Evolutionary conservation across 208 protist species (phyloP), one percentile per base, ranked within the genome.

Genomic region (Trypanosoma theileri): DNA sequence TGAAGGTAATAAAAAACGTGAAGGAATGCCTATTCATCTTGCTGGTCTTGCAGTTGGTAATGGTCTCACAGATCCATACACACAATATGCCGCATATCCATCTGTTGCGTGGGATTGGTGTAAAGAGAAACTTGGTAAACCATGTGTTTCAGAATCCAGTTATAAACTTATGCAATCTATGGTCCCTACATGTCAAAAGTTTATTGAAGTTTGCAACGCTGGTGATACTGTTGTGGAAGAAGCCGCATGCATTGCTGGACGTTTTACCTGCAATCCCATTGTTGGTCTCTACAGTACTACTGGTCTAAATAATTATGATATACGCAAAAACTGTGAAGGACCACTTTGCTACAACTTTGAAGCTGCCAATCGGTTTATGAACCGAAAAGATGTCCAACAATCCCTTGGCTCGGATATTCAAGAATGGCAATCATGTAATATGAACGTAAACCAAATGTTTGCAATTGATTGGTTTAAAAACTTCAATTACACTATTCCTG

Each of bases 231-330:
- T 69, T 44, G 26, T 62, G 7, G 51, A 62, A 6, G 62, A 68
- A 35, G 69, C 73, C 1, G 52, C 58, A 17, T 91, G 85, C 69
- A 19, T 41, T 12, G 17, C 45, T 16, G 71, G 80, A 14, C 22
- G 66, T 19, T 17, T 31, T 4, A 22, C 66, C 26, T 94, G 91
- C 75, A 86, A 65, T 42, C 57, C 53, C 28, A 50, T 88, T 28
- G 35, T 81, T 14, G 59, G n/a, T 13, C 69, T 83, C 7, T 89
- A 88, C 79, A 12, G 50, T 9, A 12, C 17, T 9, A 81, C 80
- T 4, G 88, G 86, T 21, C 65, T 93, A 13, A 98, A 98, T 79
- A 59, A 45, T 28, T 98, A 98, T 66, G 94, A 96, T 71, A 81
- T 96, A 3, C 79, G 89, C 61, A 77, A 77, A 55, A 40, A 44